Evolutionary conservation across 1,284 basidiomycete species (phyloP).

Genomic region (Ustilago xerochloae): DNA sequence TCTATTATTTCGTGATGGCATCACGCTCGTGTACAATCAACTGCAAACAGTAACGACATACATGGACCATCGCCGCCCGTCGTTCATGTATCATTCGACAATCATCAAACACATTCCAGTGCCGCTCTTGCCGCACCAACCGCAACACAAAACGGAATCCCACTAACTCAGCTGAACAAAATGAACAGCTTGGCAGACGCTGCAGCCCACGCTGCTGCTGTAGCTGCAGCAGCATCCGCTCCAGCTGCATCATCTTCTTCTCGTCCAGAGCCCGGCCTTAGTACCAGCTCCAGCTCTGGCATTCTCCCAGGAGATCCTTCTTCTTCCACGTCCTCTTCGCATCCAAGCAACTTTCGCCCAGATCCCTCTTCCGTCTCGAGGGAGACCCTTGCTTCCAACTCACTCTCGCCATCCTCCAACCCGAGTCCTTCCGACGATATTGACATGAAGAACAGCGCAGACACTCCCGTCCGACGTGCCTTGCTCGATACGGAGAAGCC

Average conservation of each 20-base stretch:
- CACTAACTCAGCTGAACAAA: background rate
- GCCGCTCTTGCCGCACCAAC: background rate
- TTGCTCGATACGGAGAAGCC: constrained; percentile 45
- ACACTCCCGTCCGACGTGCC: constrained; percentile 33
- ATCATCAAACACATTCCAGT: background rate
- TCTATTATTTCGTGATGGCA: background rate
- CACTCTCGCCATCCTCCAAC: constrained; percentile 13
- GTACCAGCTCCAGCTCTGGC: constrained; percentile 3
- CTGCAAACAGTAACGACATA: too few species aligned
- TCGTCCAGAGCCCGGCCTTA: constrained; percentile 6
- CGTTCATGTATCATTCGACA: background rate
- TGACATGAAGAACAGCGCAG: constrained; percentile 23
- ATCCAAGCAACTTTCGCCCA: background rate
- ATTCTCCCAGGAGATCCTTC: constrained; percentile 6
- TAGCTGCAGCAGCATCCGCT: background rate
- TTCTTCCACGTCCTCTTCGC: constrained; percentile 4
- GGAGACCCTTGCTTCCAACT: background rate
- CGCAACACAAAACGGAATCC: background rate
- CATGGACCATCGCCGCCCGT: too few species aligned
- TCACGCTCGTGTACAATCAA: too few species aligned
- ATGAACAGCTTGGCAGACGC: constrained; percentile 51
- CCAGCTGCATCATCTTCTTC: constrained; percentile 9
- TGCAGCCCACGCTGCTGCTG: constrained; percentile 22
- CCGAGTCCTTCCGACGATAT: constrained; percentile 13
- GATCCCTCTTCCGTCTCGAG: constrained; percentile 1